Evolutionary conservation across 805 yeast genomes (phyloP), one percentile per base, ranked within the genome.

Genomic region (Torulaspora maleeae): DNA sequence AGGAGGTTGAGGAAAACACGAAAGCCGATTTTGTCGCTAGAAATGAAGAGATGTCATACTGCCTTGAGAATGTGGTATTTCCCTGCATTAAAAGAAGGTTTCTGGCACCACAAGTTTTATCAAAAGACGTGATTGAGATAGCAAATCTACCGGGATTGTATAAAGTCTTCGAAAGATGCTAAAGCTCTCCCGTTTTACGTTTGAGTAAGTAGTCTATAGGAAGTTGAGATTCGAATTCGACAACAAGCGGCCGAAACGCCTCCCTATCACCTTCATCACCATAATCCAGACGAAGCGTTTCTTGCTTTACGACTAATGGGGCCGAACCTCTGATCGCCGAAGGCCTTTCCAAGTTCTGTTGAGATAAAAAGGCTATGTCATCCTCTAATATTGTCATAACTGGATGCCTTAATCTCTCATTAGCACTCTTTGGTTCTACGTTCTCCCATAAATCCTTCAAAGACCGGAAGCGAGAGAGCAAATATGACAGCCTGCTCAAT

Each of bases 91-190:
- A 82, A 51, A 71, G 71, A 48, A 67, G 80, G 37, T 76, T 88
- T 22, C 60, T 88, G 11, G 95, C 90, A 0, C 77, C 95, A 0
- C 69, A 69, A 11, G 59, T 57, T 2, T 54, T 88, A 29, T 52
- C 64, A 4, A 59, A 70, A 11, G 82, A 79, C 45, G 79, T 89
- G 3, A 76, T 86, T 4, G 96, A 91, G 62, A 79, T 93, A 30
- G 97, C 99, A 0, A 89, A 83, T 60, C 65, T 93, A 25, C 98
- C 98, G 1, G 95, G 95, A 0, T 69, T 93, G 45, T 93, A 93
- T 65, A 78, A 75, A 56, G 95, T 95, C 4, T 93, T 93, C 70
- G 99, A 93, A 68, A 74, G 99, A 61, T 93, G 99, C 58, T 86
- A 46, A 55, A 20, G 11, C 15, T 13, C 55, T 12, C 24, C 20